Conservation (phyloP, 331 rosid species). For the Phaseolus coccineus region DNA sequence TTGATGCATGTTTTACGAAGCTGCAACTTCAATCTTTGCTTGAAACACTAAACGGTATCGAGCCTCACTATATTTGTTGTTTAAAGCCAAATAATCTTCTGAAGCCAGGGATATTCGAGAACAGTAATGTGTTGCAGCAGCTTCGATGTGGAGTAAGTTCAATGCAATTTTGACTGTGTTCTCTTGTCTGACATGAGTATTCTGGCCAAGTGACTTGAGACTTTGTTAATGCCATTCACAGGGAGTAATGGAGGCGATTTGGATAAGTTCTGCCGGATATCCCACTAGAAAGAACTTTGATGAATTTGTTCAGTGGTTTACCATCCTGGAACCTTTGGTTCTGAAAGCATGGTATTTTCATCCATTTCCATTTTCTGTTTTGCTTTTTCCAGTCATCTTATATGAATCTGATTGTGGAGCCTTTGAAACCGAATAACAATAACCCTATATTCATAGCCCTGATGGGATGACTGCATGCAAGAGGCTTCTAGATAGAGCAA, state of each 20-base stretch:
- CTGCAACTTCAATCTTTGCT: conserved; percentile 89
- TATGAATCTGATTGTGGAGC: conserved; percentile 8
- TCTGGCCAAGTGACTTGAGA: conserved; percentile 20
- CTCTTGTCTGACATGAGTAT: conserved; percentile 15
- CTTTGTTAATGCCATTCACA: conserved; percentile 44
- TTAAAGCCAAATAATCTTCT: conserved; percentile 96
- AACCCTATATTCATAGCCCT: conserved; percentile 53
- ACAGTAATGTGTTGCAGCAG: conserved; percentile 76
- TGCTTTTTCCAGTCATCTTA: conserved; percentile 3
- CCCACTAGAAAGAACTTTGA: conserved; percentile 81
- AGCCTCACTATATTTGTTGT: conserved; percentile 95
- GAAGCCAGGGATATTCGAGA: conserved; percentile 88
- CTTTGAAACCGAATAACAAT: conserved; percentile 5
- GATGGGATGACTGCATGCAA: conserved; percentile 78
- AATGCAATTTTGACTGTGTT: conserved; percentile 33
- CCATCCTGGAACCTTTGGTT: conserved; percentile 69
- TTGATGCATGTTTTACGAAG: conserved; percentile 50
- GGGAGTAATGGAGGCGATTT: conserved; percentile 99
- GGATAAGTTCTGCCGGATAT: conserved; percentile 95
- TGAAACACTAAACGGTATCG: conserved; percentile 83
- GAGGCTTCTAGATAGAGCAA: conserved; percentile 68
- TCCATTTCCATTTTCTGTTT: conserved; percentile 6
- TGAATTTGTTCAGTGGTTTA: conserved; percentile 78
- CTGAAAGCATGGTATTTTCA: conserved; percentile 63
- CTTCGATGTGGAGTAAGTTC: conserved; percentile 86